phyloP scores from a whole-genome alignment of 495 filamentous ascomycete species.

The Daldinia decipiens region DNA sequence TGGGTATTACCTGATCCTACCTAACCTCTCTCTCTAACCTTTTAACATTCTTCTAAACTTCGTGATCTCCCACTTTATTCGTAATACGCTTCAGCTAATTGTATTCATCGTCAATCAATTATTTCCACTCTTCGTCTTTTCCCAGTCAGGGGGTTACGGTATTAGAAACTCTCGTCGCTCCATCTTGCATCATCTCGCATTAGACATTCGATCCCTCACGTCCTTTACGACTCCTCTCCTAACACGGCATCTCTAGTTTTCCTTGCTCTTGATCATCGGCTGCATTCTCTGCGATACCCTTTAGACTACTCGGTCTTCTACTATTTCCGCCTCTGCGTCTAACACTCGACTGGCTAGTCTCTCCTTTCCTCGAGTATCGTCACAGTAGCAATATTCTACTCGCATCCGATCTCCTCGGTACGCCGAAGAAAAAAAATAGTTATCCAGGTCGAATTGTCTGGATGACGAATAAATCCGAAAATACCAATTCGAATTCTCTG shows the following conservation, averaged over 20 bases:
- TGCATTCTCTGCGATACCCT: conserved; percentile 39
- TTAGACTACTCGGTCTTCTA: conserved; percentile 21
- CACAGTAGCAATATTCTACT: not conserved
- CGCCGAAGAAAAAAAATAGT: conserved; percentile 12
- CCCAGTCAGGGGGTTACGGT: conserved; percentile 9
- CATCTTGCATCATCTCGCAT: conserved; percentile 19
- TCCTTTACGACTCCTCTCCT: conserved; percentile 29
- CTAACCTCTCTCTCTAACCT: conserved; percentile 1
- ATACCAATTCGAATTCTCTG: conserved; percentile 39
- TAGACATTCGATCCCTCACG: conserved; percentile 8
- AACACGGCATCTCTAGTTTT: conserved; percentile 41
- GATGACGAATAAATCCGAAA: conserved; percentile 39
- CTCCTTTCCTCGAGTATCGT: conserved; percentile 15
- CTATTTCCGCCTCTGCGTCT: conserved; percentile 7
- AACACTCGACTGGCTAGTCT: conserved; percentile 8
- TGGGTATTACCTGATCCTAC: conserved; percentile 8
- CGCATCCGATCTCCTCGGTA: conserved; percentile 18
- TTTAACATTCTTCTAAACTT: conserved; percentile 25
- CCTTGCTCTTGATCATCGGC: conserved; percentile 25
- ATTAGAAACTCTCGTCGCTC: conserved; percentile 23
- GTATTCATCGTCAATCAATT: conserved; percentile 38
- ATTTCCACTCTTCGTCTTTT: conserved; percentile 7
- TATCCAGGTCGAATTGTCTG: conserved; percentile 19
- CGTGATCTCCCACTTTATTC: conserved; percentile 33
- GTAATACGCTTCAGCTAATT: conserved; percentile 40